Percentiles rank a stretch among this genome's conserved stretches.
Evolutionary conservation across 768 basidiomycete species (phyloP).

Genomic region (Phanerodontia chrysosporium): DNA sequence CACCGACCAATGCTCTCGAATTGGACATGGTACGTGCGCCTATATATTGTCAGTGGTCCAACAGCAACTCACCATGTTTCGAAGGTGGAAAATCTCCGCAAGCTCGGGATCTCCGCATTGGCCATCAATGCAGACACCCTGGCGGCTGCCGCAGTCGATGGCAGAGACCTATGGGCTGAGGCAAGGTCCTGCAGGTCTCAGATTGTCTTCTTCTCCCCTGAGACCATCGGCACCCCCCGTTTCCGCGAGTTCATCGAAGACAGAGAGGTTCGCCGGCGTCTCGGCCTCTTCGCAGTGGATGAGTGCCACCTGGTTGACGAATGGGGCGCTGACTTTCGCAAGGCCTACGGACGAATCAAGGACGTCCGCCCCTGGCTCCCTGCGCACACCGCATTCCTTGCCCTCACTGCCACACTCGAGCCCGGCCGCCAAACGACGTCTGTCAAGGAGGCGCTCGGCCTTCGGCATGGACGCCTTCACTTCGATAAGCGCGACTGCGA

Average conservation of each 20-base stretch:
- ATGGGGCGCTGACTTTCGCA: constrained; percentile 1
- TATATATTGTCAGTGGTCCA: neutral
- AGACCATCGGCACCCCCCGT: neutral
- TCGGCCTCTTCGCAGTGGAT: constrained; percentile 2
- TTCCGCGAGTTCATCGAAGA: constrained; percentile 1
- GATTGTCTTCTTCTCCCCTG: neutral
- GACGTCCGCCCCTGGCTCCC: neutral
- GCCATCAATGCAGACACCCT: constrained; percentile 9
- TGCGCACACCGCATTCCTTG: neutral
- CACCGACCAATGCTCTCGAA: constrained; percentile 8
- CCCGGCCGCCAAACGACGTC: neutral
- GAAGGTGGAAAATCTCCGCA: neutral
- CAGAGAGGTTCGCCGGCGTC: neutral
- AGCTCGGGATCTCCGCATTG: neutral
- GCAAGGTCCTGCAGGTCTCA: neutral
- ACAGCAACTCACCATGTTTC: too few relatives aligned
- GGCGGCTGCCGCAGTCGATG: neutral
- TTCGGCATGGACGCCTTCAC: neutral
- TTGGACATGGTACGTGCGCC: constrained; percentile 2
- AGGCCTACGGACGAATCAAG: neutral
- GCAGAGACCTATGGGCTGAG: constrained; percentile 7
- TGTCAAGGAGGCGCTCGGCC: neutral
- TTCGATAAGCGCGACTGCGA: constrained; percentile 7
- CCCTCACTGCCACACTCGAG: constrained; percentile 5
- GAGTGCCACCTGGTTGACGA: constrained; percentile 5